These are phyloP conservation scores for Pyropia haitanensis DNA, from an alignment of 23 red algal species.

Conservation along the genomic window DNA sequence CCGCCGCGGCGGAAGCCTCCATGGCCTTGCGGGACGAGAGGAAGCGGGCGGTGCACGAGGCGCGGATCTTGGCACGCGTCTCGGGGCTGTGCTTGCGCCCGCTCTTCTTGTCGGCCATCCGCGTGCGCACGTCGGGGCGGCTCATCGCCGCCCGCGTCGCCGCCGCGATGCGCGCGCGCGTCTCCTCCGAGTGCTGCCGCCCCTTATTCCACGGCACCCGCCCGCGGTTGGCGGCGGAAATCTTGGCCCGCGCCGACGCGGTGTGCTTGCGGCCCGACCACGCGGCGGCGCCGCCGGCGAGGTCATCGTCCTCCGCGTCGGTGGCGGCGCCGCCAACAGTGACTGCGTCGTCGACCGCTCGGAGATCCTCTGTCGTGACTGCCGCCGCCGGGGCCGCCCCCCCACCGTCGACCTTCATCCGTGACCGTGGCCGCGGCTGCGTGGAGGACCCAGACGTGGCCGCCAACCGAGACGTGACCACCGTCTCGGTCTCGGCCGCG, in stretches of 20 bases:
- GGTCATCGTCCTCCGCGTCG: no score
- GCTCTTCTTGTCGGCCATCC: conserved; percentile 6
- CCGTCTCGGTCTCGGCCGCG: no score
- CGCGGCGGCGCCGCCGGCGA: background rate
- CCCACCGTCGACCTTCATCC: no score
- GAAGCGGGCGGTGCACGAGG: background rate
- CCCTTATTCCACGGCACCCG: conserved; percentile 92
- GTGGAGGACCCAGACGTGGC: no score
- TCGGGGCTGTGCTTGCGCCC: conserved; percentile 30
- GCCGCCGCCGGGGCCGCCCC: no score
- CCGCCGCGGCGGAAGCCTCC: no score
- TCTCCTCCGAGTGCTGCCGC: conserved; percentile 62
- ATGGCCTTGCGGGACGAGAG: no score
- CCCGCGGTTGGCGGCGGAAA: conserved; percentile 60
- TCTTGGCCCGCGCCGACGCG: conserved; percentile 49
- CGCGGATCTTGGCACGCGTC: conserved; percentile 48
- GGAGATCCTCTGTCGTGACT: no score
- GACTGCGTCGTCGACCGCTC: no score
- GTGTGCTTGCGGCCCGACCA: conserved; percentile 37
- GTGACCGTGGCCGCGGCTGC: no score
- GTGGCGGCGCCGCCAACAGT: no score
- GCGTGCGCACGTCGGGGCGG: conserved; percentile 28
- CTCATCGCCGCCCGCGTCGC: conserved; percentile 49
- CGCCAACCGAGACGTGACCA: no score
- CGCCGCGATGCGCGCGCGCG: conserved; percentile 65